Conservation (phyloP, 495 filamentous ascomycete species). For the Penicillium nucicola region DNA sequence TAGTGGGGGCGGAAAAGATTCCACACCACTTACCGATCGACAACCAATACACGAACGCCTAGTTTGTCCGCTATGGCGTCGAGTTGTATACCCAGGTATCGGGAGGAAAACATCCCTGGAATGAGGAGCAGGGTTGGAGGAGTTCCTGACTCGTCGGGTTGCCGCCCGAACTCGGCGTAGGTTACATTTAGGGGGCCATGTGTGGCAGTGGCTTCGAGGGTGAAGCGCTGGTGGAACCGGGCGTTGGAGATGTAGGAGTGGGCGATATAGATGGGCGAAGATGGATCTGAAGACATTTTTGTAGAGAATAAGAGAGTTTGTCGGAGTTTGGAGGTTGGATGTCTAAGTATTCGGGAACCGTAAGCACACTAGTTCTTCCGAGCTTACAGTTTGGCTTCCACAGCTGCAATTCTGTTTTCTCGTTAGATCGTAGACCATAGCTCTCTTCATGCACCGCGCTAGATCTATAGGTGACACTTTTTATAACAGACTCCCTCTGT, state of each 20-base stretch:
- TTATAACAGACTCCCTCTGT: no score
- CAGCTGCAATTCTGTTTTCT: no score
- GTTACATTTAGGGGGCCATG: conserved; percentile 23
- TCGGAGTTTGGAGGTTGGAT: no score
- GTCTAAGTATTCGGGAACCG: no score
- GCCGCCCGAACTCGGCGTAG: conserved; percentile 25
- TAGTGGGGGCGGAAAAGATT: neutral
- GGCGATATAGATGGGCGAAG: conserved; percentile 5
- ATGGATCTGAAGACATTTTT: neutral
- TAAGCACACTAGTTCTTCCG: no score
- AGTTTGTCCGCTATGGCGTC: conserved; percentile 27
- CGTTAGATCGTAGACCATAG: no score
- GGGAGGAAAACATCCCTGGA: conserved; percentile 35
- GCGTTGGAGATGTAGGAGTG: conserved; percentile 19
- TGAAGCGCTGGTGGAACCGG: conserved; percentile 27
- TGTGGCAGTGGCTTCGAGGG: conserved; percentile 8
- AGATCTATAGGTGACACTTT: no score
- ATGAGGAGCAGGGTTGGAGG: conserved; percentile 25
- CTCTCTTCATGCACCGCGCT: no score
- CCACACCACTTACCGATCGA: conserved; percentile 19
- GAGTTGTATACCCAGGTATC: conserved; percentile 24
- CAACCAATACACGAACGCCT: conserved; percentile 27
- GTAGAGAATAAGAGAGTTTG: no score
- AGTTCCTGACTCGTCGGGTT: neutral
- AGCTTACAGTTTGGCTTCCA: no score